These are phyloP conservation scores for Oxyria digyna DNA, from an alignment of 148 eudicot genomes.

Conservation along the genomic window DNA sequence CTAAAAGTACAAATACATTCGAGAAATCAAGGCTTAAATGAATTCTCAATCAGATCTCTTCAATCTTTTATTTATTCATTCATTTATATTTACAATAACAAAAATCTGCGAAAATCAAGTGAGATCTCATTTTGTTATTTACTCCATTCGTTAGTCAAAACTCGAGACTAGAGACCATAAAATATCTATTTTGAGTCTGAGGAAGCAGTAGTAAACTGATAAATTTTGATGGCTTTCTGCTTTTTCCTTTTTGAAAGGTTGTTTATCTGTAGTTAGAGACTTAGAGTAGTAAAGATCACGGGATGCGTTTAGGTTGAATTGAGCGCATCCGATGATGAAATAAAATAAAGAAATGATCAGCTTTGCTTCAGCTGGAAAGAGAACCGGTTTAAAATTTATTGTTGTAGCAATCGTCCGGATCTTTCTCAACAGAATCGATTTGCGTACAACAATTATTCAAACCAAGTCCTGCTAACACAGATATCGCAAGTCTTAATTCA, in stretches of 20 bases:
- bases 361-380: constrained; percentile 1
- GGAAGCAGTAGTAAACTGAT: background rate
- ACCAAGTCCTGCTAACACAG: background rate
- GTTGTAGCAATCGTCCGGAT: background rate
- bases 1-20: no score
- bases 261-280: no score
- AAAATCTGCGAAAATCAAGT: background rate
- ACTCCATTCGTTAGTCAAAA: background rate
- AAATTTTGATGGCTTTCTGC: background rate
- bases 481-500: background rate
- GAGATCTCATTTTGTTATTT: background rate
- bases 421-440: background rate
- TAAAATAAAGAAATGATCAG: background rate
- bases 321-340: background rate
- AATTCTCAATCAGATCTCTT: no score
- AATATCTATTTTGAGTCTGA: background rate
- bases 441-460: background rate
- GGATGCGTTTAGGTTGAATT: background rate
- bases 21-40: no score
- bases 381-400: background rate
- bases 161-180: background rate
- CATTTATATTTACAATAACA: no score
- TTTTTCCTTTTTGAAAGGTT: background rate
- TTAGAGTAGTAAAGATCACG: background rate
- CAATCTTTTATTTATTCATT: no score